Conservation (phyloP, 2,329 filamentous ascomycete genomes). For the Rhexocercosporidium sp. region DNA sequence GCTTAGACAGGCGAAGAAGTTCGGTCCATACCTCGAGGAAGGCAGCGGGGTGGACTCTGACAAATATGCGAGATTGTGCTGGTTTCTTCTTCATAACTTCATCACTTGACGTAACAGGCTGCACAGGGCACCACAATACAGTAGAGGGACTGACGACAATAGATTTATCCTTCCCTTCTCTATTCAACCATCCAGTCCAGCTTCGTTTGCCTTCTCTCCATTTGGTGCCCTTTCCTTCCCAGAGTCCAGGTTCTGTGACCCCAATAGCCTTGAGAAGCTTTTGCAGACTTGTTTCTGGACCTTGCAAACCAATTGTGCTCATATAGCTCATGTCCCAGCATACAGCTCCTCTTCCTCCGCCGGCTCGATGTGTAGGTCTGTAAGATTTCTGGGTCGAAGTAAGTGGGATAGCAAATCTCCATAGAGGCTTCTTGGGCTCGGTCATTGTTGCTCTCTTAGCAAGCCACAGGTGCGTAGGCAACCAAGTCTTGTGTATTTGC, state of each 20-base stretch:
- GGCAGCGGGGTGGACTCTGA: constrained; percentile 83
- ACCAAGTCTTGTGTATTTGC: constrained; percentile 87
- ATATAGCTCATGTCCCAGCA: constrained; percentile 96
- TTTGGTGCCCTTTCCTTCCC: constrained; percentile 67
- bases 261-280: constrained; percentile 71
- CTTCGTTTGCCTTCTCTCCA: constrained; percentile 70
- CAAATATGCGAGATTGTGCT: constrained; percentile 56
- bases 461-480: constrained; percentile 94
- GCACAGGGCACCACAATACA: constrained; percentile 70
- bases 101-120: constrained; percentile 28
- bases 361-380: constrained; percentile 81
- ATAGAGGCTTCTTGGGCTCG: constrained; percentile 76
- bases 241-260: constrained; percentile 62
- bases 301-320: constrained; percentile 81
- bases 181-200: constrained; percentile 62
- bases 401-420: constrained; percentile 86
- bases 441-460: constrained; percentile 93
- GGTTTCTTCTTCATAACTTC: constrained; percentile 47
- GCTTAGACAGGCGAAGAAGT: constrained; percentile 61
- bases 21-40: constrained; percentile 71
- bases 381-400: constrained; percentile 91
- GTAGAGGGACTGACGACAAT: constrained; percentile 74
- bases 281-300: constrained; percentile 65
- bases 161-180: constrained; percentile 57
- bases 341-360: constrained; percentile 75